A percentile compares a stretch with the other conserved stretches of the same genome.
These are phyloP conservation scores for Lactarius psammicola DNA, from an alignment of 768 basidiomycete species.

Conservation along the genomic window DNA sequence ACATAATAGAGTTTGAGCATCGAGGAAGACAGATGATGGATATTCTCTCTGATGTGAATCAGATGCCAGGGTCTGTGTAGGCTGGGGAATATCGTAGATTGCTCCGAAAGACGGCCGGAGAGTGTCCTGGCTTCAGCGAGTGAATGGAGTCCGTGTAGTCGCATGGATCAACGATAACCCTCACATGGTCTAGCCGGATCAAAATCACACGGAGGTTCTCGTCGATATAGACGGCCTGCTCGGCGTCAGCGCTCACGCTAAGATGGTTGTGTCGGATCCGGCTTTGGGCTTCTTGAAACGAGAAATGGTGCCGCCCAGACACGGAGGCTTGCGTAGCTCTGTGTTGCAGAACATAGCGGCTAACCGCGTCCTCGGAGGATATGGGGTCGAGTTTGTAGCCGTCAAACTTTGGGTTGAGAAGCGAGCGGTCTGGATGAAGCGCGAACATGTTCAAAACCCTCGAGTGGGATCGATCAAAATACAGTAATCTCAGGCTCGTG, in stretches of 20 bases:
- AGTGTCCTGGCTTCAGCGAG: slow-evolving; percentile 46
- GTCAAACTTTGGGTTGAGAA: slow-evolving; percentile 82
- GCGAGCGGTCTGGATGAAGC: slow-evolving; percentile 39
- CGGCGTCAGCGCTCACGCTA: slow-evolving; percentile 44
- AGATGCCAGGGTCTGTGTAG: slow-evolving; percentile 44
- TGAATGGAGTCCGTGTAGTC: slow-evolving; percentile 14
- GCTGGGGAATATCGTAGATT: slow-evolving; percentile 59
- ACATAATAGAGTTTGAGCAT: slow-evolving; percentile 49
- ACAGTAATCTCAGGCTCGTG: no score
- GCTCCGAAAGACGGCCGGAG: slow-evolving; percentile 51
- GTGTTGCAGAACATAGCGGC: slow-evolving; percentile 47
- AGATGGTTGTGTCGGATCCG: slow-evolving; percentile 86
- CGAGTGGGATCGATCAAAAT: not conserved
- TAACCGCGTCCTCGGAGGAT: slow-evolving; percentile 53
- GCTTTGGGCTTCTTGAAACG: slow-evolving; percentile 80
- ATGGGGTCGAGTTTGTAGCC: slow-evolving; percentile 74
- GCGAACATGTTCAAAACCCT: slow-evolving; percentile 17
- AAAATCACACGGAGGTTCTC: slow-evolving; percentile 57
- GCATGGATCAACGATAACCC: slow-evolving; percentile 31
- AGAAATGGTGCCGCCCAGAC: slow-evolving; percentile 59
- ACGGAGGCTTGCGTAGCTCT: slow-evolving; percentile 53
- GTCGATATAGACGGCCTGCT: slow-evolving; percentile 66
- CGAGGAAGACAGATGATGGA: slow-evolving; percentile 63
- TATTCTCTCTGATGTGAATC: slow-evolving; percentile 61
- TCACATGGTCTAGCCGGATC: slow-evolving; percentile 58